Base-by-base conservation (phyloP, 495 filamentous ascomycete species). In the Penicillium pancosmium region DNA sequence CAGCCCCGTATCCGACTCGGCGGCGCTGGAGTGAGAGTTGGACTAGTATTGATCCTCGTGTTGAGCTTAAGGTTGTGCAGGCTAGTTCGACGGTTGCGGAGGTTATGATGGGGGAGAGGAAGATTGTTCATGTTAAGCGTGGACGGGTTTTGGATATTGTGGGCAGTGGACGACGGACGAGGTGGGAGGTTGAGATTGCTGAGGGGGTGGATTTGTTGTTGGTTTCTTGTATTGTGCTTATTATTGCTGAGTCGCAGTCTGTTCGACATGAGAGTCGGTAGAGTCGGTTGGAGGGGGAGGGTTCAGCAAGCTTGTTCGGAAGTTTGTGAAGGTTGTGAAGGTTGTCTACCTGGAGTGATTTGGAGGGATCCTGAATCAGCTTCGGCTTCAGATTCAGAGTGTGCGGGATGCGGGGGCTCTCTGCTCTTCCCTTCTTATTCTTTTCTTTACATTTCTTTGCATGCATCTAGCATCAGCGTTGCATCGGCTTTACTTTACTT, bases 151-250 rank as follows among this genome's bases (percentile, higher is more conserved):
- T 70, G 38, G 60, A 66, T 50, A 56, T 40, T 46, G 18, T 19
- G 18, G 18, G n/a, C 1, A 43, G 47, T 31, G 31, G 54, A 34
- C 54, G 54, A 10, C 59, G 54, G 38, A 23, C 52, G 41, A 58
- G 52, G 53, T 70, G 67, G 67, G 65, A 70, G 47, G 62, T 65
- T 15, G 62, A 65, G 50, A 50, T 70, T 62, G 60, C 60, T 0
- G 65, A 70, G 50, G 65, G 67, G 1, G 67, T 70, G 43, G 67
- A 70, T 62, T 57, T 70, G 50, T 49, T 70, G 19, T 43, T 70
- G 52, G 67, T 69, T 13, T 60, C 63, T 21, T 66, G 55, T 44
- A 59, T 68, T 12, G 65, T 66, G 10, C 53, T 70, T 23, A 66
- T 70, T 36, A 57, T 70, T 49, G 60, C 65, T 0, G 62, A 62